Evolutionary conservation across 192 early-diverging fungal species (phyloP), one percentile per base, ranked within the genome.

Genomic region (Umbelopsis ramanniana): DNA sequence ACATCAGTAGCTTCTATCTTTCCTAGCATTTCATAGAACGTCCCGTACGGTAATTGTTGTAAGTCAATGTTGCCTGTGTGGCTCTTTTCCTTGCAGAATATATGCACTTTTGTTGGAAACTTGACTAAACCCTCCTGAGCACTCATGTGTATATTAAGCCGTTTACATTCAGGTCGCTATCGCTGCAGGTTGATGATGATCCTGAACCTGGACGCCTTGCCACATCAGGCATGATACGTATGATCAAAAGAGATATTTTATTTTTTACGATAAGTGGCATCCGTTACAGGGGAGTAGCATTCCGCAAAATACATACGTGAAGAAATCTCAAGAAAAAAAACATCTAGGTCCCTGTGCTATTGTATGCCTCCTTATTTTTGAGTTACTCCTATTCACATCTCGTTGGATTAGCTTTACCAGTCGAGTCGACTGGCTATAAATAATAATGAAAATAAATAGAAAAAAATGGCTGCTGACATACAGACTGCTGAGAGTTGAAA

Each of bases 281-380:
- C 29, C 14, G 10, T 37, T 29, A 37, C 11, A 55, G 12, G 57
- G 33, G 11, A 29, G 35, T 29, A n/a, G 12, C 4, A 37, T 17
- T 63, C 57, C 19, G 5, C 7, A 11, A 57, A 33, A 19, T 29
- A 37, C 8, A 33, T 29, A 29, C 26, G 17, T 10, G 26, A 33
- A 17, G 10, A 12, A 14, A 19, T 63, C 57, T 50, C 48, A 50
- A 21, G 48, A 50, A 50, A 21, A 5, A 50, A 10, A 50, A 10
- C 15, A 50, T 50, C 15, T 6, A 63, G 26, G 57, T 63, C 57
- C 57, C 57, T 63, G 57, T 63, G 57, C 57, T 63, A 63, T 63
- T 50, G 10, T 37, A 37, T n/a, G 33, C 33, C 57, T 63, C 57
- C 57, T 50, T 63, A 29, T 37, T 37, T 63, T 63, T 35, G 23